Evolutionary conservation across 345 rosid species (phyloP), one percentile per base, ranked within the genome.

Genomic region (Mercurialis annua): DNA sequence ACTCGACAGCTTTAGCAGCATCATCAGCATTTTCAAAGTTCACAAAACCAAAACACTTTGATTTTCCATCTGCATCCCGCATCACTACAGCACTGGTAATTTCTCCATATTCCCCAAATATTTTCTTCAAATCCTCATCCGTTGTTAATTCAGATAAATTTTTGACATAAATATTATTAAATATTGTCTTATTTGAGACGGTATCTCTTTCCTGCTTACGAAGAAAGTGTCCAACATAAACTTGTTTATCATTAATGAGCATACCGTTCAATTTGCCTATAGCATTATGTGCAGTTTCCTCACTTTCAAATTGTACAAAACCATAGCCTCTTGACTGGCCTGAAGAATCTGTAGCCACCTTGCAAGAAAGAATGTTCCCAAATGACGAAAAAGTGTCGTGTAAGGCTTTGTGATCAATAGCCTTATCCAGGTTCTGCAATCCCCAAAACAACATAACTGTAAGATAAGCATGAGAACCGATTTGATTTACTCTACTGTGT

Each of bases 261-360:
- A 94, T 94, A 23, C 96, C 97, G 73, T 89, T 90, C 77, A 93
- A 57, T 59, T 86, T 82, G 77, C 79, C 86, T 52, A 87, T 90
- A 64, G 98, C 97, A 62, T 72, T 79, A 74, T 85, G 90, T 11
- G 97, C 89, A 71, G 95, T 68, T 52, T 91, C 97, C 55, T 86
- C 96, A 62, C 58, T 82, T 26, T 89, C 97, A 66, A 80, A 90
- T 73, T 93, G 99, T 27, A 93, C 95, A 84, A 93, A 93, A 7
- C 98, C 99, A 77, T 91, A 91, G 72, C 97, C 97, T 75, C 81
- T 93, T 11, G 96, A 93, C 72, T 89, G 95, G 60, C 97, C 98
- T 59, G 86, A 77, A 31, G 81, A 9, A 67, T 93, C 99, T 26
- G 97, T 86, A 55, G 96, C 96, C 26, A 94, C 91, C 84, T 91